phyloP scores from a whole-genome alignment of 768 basidiomycete genomes.

The Kondoa malvinella region DNA sequence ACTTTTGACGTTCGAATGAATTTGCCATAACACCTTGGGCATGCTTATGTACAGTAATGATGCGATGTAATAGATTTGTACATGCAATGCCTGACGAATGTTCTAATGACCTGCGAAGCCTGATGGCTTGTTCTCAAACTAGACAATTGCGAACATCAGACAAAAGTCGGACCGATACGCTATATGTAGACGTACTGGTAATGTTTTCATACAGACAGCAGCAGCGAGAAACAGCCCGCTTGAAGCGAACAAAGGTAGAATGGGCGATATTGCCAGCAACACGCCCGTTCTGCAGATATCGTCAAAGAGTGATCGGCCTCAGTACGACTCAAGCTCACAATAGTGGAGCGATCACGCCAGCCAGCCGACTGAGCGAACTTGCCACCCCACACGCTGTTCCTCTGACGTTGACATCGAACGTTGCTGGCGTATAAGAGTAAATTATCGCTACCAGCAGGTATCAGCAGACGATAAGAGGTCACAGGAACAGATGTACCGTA shows the following conservation, averaged over 20 bases:
- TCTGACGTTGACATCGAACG: constrained; percentile 41
- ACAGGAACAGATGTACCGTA: not conserved
- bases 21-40: not conserved
- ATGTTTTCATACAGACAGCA: constrained; percentile 17
- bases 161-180: too few species aligned
- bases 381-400: constrained; percentile 80
- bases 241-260: constrained; percentile 20
- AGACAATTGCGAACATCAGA: too few species aligned
- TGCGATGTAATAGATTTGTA: not conserved
- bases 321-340: constrained; percentile 7
- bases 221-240: constrained; percentile 20
- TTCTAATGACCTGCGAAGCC: too few species aligned
- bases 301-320: not conserved
- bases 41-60: not conserved
- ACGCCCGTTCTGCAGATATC: constrained; percentile 16
- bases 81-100: too few species aligned
- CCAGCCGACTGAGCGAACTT: constrained; percentile 65
- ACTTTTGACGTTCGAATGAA: not conserved
- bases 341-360: constrained; percentile 25
- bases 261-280: constrained; percentile 18
- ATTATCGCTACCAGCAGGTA: constrained; percentile 20
- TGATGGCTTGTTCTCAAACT: not conserved
- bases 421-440: constrained; percentile 60
- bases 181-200: constrained; percentile 3
- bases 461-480: constrained; percentile 20